Evolutionary conservation across 2,329 filamentous ascomycete species (phyloP).

Genomic region (Colletotrichum sp.): DNA sequence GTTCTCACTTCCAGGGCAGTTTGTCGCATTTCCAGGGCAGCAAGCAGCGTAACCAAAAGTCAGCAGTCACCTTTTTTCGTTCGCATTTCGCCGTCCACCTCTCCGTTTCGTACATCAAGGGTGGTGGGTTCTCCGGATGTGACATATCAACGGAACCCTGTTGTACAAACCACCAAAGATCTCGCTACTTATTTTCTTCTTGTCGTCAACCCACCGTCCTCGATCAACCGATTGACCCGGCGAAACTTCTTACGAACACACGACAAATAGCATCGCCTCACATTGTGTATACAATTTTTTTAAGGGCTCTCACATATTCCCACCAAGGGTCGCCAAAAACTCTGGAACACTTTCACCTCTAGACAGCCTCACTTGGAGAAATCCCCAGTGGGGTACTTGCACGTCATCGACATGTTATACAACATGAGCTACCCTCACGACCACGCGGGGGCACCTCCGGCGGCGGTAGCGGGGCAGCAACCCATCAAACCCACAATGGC

Average conservation of each 20-base stretch:
- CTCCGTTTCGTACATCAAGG: not conserved
- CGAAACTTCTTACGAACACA: not conserved
- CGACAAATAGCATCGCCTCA: not conserved
- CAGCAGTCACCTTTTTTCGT: not conserved
- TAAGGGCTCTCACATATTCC: not conserved
- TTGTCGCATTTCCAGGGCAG: not conserved
- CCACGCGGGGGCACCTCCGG: not conserved
- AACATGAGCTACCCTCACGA: conserved; percentile 30
- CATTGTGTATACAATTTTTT: not conserved
- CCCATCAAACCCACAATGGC: not conserved
- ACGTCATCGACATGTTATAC: conserved; percentile 24
- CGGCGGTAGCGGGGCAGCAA: not conserved
- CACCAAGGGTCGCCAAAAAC: not conserved
- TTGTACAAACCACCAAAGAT: not conserved
- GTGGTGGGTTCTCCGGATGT: not conserved
- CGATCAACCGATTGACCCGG: not conserved
- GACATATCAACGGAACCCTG: not conserved
- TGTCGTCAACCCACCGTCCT: not conserved
- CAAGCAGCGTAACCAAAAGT: not conserved
- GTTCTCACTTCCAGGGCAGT: not conserved
- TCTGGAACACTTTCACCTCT: not conserved
- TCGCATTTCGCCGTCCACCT: not conserved
- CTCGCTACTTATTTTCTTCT: not conserved
- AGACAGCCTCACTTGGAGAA: not conserved
- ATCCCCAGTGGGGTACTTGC: not conserved